phyloP scores from a whole-genome alignment of 148 eudicot species.

The Bassia scoparia region DNA sequence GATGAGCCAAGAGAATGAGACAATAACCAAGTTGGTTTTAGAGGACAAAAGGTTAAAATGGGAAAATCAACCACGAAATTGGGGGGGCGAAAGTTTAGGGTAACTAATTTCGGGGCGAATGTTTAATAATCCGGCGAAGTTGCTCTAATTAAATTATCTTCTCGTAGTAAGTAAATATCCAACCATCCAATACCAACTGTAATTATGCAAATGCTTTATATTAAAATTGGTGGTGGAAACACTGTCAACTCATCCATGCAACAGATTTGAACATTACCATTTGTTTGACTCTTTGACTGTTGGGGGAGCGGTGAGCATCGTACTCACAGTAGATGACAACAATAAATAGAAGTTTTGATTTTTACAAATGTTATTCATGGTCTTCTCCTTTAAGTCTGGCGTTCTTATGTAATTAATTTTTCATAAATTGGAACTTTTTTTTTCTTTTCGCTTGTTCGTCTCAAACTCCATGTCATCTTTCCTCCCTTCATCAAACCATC shows the following conservation, averaged over 20 bases:
- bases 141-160: too few species aligned
- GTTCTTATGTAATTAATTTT: too few species aligned
- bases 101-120: too few species aligned
- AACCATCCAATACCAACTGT: constrained; percentile 6
- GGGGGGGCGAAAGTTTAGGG: too few species aligned
- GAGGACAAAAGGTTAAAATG: too few species aligned
- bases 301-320: neutral
- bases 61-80: too few species aligned
- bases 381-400: constrained; percentile 19
- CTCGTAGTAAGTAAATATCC: too few species aligned
- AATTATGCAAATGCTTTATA: neutral
- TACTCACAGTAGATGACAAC: constrained; percentile 28
- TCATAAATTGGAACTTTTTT: too few species aligned
- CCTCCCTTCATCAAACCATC: constrained; percentile 12
- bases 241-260: neutral
- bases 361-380: too few species aligned
- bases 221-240: neutral
- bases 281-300: constrained; percentile 7
- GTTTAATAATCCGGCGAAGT: too few species aligned
- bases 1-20: too few species aligned
- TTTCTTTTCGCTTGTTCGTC: constrained; percentile 23
- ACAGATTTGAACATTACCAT: constrained; percentile 11
- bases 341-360: constrained; percentile 46
- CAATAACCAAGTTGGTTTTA: too few species aligned
- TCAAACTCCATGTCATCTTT: constrained; percentile 10